Percentiles rank a stretch among this genome's conserved stretches.
phyloP scores from a whole-genome alignment of 2,329 filamentous ascomycete genomes.

The Reticulascus tulasneorum region DNA sequence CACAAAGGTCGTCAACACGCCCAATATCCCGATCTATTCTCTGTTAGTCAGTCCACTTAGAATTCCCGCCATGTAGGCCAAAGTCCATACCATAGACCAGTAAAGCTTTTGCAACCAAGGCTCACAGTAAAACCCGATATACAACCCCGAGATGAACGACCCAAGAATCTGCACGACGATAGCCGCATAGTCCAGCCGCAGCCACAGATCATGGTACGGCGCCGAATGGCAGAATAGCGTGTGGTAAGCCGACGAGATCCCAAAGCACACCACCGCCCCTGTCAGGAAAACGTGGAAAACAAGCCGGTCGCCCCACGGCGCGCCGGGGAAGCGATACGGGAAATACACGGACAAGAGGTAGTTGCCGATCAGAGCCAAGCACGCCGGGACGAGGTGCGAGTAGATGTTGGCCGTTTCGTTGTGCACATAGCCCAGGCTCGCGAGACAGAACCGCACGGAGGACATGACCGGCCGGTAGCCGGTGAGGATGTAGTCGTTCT shows the following conservation, averaged over 20 bases:
- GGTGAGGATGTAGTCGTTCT: constrained; percentile 35
- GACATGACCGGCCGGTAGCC: constrained; percentile 39
- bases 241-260: constrained; percentile 33
- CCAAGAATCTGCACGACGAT: constrained; percentile 34
- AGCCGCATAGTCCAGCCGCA: constrained; percentile 32
- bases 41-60: background rate
- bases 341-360: constrained; percentile 19
- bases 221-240: constrained; percentile 35
- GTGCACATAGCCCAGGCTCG: constrained; percentile 34
- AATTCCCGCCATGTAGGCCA: background rate
- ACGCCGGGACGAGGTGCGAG: constrained; percentile 34
- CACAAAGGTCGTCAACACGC: constrained; percentile 27
- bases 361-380: constrained; percentile 28
- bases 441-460: constrained; percentile 30
- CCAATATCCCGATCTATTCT: constrained; percentile 32
- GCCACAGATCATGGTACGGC: constrained; percentile 28
- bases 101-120: constrained; percentile 25
- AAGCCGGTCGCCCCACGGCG: constrained; percentile 27
- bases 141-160: constrained; percentile 34
- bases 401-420: constrained; percentile 30
- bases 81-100: constrained; percentile 26
- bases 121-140: constrained; percentile 36
- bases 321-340: constrained; percentile 24
- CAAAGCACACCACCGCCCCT: constrained; percentile 30
- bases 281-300: constrained; percentile 36